Evolutionary conservation across 73 alveolate genomes (phyloP).

Genomic region (Paramecium octaurelia): DNA sequence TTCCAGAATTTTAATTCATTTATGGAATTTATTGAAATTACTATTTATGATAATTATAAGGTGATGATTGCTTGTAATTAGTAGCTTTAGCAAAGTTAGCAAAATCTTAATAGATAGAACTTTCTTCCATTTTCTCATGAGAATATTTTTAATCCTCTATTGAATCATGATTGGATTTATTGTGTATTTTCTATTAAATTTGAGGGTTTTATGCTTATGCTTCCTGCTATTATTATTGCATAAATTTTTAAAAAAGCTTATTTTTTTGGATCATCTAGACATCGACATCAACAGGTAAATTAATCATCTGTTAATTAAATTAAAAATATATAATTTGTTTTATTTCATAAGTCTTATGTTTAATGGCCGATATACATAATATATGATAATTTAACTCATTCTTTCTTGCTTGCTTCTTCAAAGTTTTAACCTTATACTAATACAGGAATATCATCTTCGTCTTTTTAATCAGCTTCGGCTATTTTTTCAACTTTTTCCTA

Average conservation of each 20-base stretch:
- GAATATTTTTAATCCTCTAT: neutral
- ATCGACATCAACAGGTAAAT: neutral
- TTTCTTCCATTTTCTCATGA: neutral
- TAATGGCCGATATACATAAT: neutral
- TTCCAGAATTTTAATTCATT: neutral
- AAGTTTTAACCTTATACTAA: slow-evolving; percentile 30
- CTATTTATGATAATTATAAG: neutral
- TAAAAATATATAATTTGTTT: neutral
- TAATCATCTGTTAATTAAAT: neutral
- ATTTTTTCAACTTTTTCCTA: slow-evolving; percentile 1
- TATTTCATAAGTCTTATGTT: neutral
- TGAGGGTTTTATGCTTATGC: neutral
- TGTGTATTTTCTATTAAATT: neutral
- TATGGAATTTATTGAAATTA: neutral
- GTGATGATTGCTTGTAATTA: neutral
- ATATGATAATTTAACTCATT: neutral
- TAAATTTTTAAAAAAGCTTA: neutral
- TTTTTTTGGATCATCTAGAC: neutral
- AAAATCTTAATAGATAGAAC: slow-evolving; percentile 16
- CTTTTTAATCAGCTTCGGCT: slow-evolving; percentile 20
- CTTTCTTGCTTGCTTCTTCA: slow-evolving; percentile 25
- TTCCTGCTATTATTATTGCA: neutral
- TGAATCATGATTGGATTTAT: neutral
- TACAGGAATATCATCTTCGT: slow-evolving; percentile 24
- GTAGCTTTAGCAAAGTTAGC: slow-evolving; percentile 14